Conservation (phyloP, 495 filamentous ascomycete species). For the Penicillium pancosmium region DNA sequence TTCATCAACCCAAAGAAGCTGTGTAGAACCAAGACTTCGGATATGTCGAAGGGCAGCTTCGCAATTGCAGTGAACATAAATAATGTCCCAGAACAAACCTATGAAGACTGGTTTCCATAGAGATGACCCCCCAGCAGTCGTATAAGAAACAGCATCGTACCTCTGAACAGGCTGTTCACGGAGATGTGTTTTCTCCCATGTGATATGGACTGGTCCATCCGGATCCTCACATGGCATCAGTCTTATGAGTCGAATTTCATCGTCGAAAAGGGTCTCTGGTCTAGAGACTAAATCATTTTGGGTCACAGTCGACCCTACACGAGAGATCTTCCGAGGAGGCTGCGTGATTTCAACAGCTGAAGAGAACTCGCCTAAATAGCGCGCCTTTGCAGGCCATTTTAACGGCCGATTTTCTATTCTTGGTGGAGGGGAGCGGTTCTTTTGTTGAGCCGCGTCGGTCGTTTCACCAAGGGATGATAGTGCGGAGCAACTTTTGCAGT, state of each 20-base stretch:
- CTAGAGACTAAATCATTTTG: neutral
- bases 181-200: neutral
- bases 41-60: neutral
- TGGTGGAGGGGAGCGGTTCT: neutral
- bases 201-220: neutral
- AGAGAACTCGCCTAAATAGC: constrained; percentile 1
- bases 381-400: neutral
- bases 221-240: neutral
- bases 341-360: neutral
- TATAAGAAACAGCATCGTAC: neutral
- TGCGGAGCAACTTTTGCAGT: neutral
- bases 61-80: neutral
- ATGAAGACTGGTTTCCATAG: neutral
- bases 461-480: neutral
- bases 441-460: neutral
- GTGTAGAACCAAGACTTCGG: neutral
- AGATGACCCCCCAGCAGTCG: neutral
- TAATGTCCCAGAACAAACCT: neutral
- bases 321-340: neutral
- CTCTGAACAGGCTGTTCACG: neutral
- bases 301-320: neutral
- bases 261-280: neutral
- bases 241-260: constrained; percentile 2
- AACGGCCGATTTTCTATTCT: neutral
- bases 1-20: neutral